These are phyloP conservation scores for Arthonia radiata DNA, from an alignment of 495 filamentous ascomycete species.

Conservation along the genomic window DNA sequence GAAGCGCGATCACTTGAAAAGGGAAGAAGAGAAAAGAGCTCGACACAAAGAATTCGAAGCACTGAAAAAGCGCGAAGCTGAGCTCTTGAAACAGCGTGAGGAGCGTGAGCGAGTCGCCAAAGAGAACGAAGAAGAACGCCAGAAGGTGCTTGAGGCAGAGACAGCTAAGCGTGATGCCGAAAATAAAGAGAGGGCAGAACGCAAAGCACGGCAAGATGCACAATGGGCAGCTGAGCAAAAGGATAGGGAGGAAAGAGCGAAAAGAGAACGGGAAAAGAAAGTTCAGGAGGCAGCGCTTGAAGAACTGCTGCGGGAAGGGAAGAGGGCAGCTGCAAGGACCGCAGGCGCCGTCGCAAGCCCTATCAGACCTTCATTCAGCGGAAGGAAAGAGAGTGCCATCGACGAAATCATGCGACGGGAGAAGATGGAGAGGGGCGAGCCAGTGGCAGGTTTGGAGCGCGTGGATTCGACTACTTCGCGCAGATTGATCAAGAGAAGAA, in stretches of 20 bases:
- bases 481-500: no score
- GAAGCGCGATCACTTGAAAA: no score
- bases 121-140: slow-evolving; percentile 29
- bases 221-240: slow-evolving; percentile 28
- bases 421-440: no score
- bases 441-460: no score
- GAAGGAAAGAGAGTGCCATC: background rate
- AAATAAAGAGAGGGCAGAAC: slow-evolving; percentile 31
- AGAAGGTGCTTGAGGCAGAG: slow-evolving; percentile 23
- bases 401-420: background rate
- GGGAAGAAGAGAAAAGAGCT: slow-evolving; percentile 40
- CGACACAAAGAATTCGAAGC: slow-evolving; percentile 37
- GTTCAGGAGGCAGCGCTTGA: slow-evolving; percentile 3
- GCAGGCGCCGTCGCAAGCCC: background rate
- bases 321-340: background rate
- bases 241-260: slow-evolving; percentile 19
- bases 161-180: slow-evolving; percentile 20
- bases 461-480: no score
- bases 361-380: background rate
- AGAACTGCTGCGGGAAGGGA: slow-evolving; percentile 1
- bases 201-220: slow-evolving; percentile 23
- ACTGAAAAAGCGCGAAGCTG: slow-evolving; percentile 32
- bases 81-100: slow-evolving; percentile 41
- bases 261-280: slow-evolving; percentile 8
- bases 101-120: slow-evolving; percentile 31